Evolutionary conservation across 345 rosid species (phyloP), one percentile per base, ranked within the genome.

Genomic region (Brassica nigra): DNA sequence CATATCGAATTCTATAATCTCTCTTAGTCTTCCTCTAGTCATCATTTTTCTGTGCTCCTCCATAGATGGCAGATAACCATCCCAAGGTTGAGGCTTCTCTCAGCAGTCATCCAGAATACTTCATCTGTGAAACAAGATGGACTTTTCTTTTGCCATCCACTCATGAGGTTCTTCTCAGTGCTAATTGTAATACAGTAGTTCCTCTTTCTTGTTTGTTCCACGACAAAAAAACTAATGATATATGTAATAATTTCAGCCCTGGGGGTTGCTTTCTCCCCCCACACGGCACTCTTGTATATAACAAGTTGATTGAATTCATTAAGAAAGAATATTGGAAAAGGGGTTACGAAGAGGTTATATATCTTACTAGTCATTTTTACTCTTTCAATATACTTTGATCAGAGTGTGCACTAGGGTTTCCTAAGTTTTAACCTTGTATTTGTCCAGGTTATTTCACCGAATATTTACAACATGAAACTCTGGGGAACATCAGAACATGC

Each of bases 401-500:
- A 12, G 16, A 47, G 34, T 61, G 30, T n/a, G 61, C 57, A 49
- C 57, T 49, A 49, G 18, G 55, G 34, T 10, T 81, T 18, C 47
- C 70, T 80, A 49, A 57, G 68, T 72, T 72, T 64, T 52, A 44
- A 12, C 0, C 55, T 49, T 49, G 75, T 18, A 55, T 66, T 39
- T 52, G 52, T 78, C 79, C 93, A 95, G 99, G 98, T 95, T 66
- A 89, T 87, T 66, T 78, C 97, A 71, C 99, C 97, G 42, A 93
- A 95, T 85, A 91, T 95, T 85, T 95, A 85, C 80, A 93, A 93
- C 81, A 95, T 95, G 94, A 88, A 86, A 85, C 92, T 95, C 62
- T 93, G 99, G 99, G 95, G 90, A 81, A 96, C 88, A 72, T 96
- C 98, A 30, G 95, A 98, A 74, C 97, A 96, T 86, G 98, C 94